Percentiles rank a stretch among this genome's conserved stretches.
phyloP scores from a whole-genome alignment of 2,329 filamentous ascomycete genomes.

The Microascus cirrosus region DNA sequence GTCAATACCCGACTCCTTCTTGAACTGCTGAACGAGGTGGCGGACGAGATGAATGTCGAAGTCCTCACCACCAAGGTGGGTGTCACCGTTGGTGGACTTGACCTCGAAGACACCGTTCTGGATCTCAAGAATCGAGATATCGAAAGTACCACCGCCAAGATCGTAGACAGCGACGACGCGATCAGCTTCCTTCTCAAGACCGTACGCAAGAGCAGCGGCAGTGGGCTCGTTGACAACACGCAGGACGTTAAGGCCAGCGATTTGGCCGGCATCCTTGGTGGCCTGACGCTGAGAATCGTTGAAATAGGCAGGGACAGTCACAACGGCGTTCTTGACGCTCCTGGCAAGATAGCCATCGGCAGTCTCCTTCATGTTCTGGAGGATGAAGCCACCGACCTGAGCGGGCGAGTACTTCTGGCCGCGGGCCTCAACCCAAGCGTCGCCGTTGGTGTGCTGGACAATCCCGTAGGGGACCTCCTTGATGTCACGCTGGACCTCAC shows the following conservation, averaged over 20 bases:
- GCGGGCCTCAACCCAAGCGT: slow-evolving; percentile 90
- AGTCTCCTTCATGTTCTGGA: slow-evolving; percentile 99
- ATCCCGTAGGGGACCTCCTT: slow-evolving; percentile 99
- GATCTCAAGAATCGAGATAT: slow-evolving; percentile 96
- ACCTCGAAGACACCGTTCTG: slow-evolving; percentile 98
- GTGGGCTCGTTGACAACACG: slow-evolving; percentile 98
- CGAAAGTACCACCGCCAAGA: slow-evolving; percentile 96
- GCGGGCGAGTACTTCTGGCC: slow-evolving; percentile 95
- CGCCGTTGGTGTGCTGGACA: slow-evolving; percentile 89
- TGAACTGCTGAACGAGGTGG: slow-evolving; percentile 89
- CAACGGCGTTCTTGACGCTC: slow-evolving; percentile 87
- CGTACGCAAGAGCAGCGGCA: slow-evolving; percentile 88
- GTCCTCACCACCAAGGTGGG: slow-evolving; percentile 95
- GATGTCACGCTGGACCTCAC: slow-evolving; percentile 91
- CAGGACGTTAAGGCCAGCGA: slow-evolving; percentile 89
- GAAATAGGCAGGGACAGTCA: slow-evolving; percentile 96
- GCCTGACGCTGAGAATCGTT: slow-evolving; percentile 97
- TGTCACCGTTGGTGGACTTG: slow-evolving; percentile 98
- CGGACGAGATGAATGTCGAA: slow-evolving; percentile 93
- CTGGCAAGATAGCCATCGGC: slow-evolving; percentile 88
- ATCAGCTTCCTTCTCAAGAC: slow-evolving; percentile 89
- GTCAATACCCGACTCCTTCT: slow-evolving; percentile 89
- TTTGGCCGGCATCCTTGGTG: slow-evolving; percentile 96
- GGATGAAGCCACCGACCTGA: slow-evolving; percentile 93
- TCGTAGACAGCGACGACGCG: slow-evolving; percentile 90